Evolutionary conservation across 2,329 filamentous ascomycete genomes (phyloP), one percentile per base, ranked within the genome.

Genomic region (Bretziella fagacearum): DNA sequence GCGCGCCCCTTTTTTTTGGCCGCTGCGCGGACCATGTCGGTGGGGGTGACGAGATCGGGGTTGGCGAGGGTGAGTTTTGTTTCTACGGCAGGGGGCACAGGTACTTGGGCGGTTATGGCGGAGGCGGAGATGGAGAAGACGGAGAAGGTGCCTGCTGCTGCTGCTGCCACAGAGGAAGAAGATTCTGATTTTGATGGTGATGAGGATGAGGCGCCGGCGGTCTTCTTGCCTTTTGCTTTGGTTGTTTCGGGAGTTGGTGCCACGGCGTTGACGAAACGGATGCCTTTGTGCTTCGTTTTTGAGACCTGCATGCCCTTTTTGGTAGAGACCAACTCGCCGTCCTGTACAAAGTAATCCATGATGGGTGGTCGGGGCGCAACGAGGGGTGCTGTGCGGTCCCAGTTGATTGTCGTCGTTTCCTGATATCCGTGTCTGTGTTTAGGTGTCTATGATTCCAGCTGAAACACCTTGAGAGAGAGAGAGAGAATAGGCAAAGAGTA

Each of bases 321-420:
- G 0, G 61, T 64, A 29, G 61, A 60, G 43, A 64, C 58, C 33
- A 65, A 53, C 32, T 59, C 56, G 20, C 62, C 62, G 50, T 59
- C 57, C 47, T 57, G 56, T 27, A 64, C 52, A 3, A 62, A 62
- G 51, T 65, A 60, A 49, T 64, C 61, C 62, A 64, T 65, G 13
- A 74, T 26, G 6, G 17, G 18, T 6, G 35, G n/a, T 30, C 18
- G 6, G 25, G 26, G 40, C 40, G 15, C 23, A 29, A 26, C 13
- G n/a, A 42, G 13, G 26, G 17, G n/a, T 43, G 26, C 25, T 29
- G 26, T n/a, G n/a, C n/a, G n/a, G n/a, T n/a, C n/a, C n/a, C n/a
- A n/a, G n/a, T n/a, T n/a, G n/a, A n/a, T n/a, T n/a, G n/a, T n/a
- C n/a, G n/a, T n/a, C n/a, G n/a, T n/a, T n/a, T n/a, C n/a, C n/a